Percentiles rank a stretch among this genome's conserved stretches.
phyloP scores from a whole-genome alignment of 306 rosid species.

The Cyamopsis tetragonoloba region DNA sequence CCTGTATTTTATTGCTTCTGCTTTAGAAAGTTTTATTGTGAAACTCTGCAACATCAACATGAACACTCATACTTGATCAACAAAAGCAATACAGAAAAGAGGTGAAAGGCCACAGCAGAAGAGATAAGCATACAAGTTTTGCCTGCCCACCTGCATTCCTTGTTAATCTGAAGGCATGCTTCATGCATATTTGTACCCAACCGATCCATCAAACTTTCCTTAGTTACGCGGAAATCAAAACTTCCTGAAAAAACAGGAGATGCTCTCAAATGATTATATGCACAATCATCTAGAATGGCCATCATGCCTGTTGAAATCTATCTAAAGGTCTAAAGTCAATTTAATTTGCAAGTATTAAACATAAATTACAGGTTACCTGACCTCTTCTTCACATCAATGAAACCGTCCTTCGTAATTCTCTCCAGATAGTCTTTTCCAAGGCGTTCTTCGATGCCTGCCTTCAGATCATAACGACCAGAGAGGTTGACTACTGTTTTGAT shows the following conservation, averaged over 20 bases:
- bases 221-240: slow-evolving; percentile 43
- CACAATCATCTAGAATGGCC: no score
- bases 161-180: slow-evolving; percentile 64
- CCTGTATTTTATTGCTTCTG: not conserved
- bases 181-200: slow-evolving; percentile 57
- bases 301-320: not conserved
- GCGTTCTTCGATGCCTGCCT: slow-evolving; percentile 51
- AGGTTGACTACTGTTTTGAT: slow-evolving; percentile 53
- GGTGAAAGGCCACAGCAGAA: not conserved
- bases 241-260: slow-evolving; percentile 32
- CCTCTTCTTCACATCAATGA: slow-evolving; percentile 44
- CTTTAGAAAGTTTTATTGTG: not conserved
- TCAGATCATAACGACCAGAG: slow-evolving; percentile 75
- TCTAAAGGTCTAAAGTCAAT: not conserved
- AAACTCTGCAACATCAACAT: not conserved
- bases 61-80: not conserved
- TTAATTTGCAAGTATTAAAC: not conserved
- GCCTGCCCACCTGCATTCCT: slow-evolving; percentile 59
- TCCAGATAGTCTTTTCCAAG: slow-evolving; percentile 56
- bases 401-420: slow-evolving; percentile 53
- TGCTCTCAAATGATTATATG: not conserved
- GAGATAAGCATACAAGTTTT: not conserved
- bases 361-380: slow-evolving; percentile 41
- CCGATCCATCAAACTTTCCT: slow-evolving; percentile 66
- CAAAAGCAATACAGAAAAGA: slow-evolving; percentile 10